Evolutionary conservation across 164 flowering plant genomes (phyloP), one percentile per base, ranked within the genome.

Genomic region (Berberis thunbergii): DNA sequence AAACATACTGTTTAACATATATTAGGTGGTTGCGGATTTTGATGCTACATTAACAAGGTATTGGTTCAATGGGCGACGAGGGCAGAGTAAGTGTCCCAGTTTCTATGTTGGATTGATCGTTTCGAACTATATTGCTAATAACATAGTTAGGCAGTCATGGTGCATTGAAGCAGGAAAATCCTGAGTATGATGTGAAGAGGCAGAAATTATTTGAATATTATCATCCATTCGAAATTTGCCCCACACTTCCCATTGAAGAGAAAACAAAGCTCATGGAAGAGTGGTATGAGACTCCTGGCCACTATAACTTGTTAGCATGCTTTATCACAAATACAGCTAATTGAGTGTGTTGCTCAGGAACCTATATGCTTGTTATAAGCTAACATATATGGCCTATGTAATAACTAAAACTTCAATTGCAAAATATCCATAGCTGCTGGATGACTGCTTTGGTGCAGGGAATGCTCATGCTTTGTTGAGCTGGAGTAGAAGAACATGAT

Each of bases 201-300:
- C 78, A 78, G 70, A 71, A 80, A 66, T 60, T 94, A 44, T 83
- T 61, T 75, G 86, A 86, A 1, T 74, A 90, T 62, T 94, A 94
- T 69, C 97, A 88, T 72, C 98, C 98, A 3, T 59, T 94, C 58
- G 98, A 94, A 67, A 79, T 83, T 68, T 85, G 87, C 39, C 88
- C 93, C 0, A 74, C 82, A 39, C 80, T 94, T 71, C 89, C 97
- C 8, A 71, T 84, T 62, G 89, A 87, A 54, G 88, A 88, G 80
- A 94, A 94, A 79, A 73, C 89, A 50, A 83, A 81, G 83, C 96
- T 94, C 63, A 94, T 94, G 98, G 97, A 90, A 70, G 96, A 94
- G 78, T 94, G 98, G 97, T 88, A 77, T 67, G 74, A 45, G 43
- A 59, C 43, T 40, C 4, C 41, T 4, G 39, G n/a, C 2, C n/a